phyloP scores from a whole-genome alignment of 306 rosid species.

The Fagus sylvatica region DNA sequence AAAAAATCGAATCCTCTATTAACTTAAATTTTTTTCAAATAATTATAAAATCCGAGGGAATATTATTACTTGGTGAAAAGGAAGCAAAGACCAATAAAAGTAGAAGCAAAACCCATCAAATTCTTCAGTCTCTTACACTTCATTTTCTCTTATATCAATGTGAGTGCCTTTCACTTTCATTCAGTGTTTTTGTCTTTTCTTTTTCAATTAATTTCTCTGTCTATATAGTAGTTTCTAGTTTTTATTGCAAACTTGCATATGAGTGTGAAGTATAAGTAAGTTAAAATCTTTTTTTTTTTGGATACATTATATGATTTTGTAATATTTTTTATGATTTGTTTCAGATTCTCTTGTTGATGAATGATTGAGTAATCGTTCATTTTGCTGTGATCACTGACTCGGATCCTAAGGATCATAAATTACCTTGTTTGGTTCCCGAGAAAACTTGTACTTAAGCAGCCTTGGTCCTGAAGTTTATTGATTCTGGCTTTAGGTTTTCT shows the following conservation, averaged over 20 bases:
- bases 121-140: neutral
- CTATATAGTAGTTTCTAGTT: neutral
- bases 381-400: neutral
- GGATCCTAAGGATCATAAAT: neutral
- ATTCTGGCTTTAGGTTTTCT: neutral
- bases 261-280: neutral
- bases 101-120: neutral
- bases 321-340: neutral
- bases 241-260: neutral
- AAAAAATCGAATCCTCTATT: too few relatives aligned
- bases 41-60: neutral
- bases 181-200: neutral
- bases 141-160: neutral
- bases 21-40: too few relatives aligned
- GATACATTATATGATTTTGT: neutral
- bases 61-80: neutral
- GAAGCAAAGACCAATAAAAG: neutral
- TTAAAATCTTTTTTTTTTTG: too few relatives aligned
- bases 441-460: too few relatives aligned
- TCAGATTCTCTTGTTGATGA: too few relatives aligned
- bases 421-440: too few relatives aligned
- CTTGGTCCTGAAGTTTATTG: neutral
- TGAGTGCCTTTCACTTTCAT: neutral
- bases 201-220: neutral
- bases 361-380: too few relatives aligned